phyloP scores from a whole-genome alignment of 163 green algal genomes.

The Chlorella variabilis region DNA sequence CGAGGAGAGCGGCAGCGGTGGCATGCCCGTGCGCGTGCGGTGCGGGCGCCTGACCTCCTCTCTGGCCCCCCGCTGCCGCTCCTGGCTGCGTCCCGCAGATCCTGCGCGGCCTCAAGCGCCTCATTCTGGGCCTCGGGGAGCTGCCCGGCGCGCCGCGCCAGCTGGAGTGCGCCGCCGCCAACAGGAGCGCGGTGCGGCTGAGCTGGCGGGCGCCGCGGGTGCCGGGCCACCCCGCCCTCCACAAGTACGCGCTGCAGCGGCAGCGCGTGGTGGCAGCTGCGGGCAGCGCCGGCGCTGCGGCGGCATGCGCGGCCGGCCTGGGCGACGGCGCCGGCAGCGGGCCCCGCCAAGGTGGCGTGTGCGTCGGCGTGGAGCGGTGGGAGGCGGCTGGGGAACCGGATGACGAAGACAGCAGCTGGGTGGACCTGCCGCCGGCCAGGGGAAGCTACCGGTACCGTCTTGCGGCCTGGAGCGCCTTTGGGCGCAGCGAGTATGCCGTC shows the following conservation, averaged over 20 bases:
- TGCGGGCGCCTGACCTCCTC: no score
- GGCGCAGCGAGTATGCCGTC: neutral
- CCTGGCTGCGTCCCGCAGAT: no score
- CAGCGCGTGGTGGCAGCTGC: neutral
- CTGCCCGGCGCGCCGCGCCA: neutral
- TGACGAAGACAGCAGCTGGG: slow-evolving; percentile 2
- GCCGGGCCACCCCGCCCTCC: neutral
- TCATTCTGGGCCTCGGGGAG: slow-evolving; percentile 13
- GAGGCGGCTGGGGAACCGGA: slow-evolving; percentile 12
- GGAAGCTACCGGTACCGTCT: slow-evolving; percentile 29
- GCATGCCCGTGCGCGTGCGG: no score
- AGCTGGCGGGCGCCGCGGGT: slow-evolving; percentile 1
- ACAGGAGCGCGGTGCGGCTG: slow-evolving; percentile 10
- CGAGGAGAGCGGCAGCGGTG: no score
- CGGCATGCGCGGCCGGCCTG: neutral
- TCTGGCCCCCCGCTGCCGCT: no score
- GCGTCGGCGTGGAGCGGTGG: neutral
- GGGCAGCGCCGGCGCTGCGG: neutral
- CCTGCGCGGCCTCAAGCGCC: slow-evolving; percentile 22
- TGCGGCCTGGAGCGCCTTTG: slow-evolving; percentile 24
- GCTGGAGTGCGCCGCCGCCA: slow-evolving; percentile 15
- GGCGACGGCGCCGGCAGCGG: neutral
- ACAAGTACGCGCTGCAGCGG: slow-evolving; percentile 35
- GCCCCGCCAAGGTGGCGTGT: no score
- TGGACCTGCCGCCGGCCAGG: neutral